Percentiles rank a stretch among this genome's conserved stretches.
Conservation (phyloP, 805 yeast genomes). For the Pichia nanzhaoensis region DNA sequence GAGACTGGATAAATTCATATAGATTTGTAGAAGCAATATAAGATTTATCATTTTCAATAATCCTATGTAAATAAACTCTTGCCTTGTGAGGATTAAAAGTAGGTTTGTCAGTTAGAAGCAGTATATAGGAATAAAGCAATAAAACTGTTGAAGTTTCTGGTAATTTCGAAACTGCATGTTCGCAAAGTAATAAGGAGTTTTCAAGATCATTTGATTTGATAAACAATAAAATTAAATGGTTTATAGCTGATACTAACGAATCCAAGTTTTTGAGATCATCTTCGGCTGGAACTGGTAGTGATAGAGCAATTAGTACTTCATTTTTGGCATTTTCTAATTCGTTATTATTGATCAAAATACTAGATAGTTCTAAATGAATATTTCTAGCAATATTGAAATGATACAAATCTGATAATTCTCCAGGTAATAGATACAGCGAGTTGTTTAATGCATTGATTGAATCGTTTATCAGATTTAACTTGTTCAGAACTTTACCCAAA, state of each 20-base stretch:
- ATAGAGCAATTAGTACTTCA: conserved; percentile 44
- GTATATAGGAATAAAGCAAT: conserved; percentile 43
- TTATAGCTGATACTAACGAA: conserved; percentile 41
- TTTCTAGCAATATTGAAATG: conserved; percentile 41
- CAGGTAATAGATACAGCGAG: conserved; percentile 37
- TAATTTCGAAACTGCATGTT: conserved; percentile 38
- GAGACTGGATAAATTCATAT: conserved; percentile 12
- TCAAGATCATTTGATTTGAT: conserved; percentile 44
- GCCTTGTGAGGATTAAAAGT: conserved; percentile 32
- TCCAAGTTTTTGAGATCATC: conserved; percentile 1
- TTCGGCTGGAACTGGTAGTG: conserved; percentile 46
- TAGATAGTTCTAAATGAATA: conserved; percentile 51
- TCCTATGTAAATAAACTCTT: conserved; percentile 31
- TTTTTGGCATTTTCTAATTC: conserved; percentile 42
- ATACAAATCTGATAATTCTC: conserved; percentile 29
- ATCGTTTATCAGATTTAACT: conserved; percentile 37
- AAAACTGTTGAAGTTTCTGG: conserved; percentile 40
- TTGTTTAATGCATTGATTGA: conserved; percentile 43
- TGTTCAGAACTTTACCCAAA: conserved; percentile 42
- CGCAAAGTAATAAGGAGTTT: conserved; percentile 45
- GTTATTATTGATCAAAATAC: conserved; percentile 45
- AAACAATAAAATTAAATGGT: conserved; percentile 35
- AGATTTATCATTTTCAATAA: conserved; percentile 4
- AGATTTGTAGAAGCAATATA: conserved; percentile 1
- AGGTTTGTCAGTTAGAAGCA: conserved; percentile 30